Conservation (phyloP, 2,329 filamentous ascomycete species). For the Orbilia blumenaviensis region DNA sequence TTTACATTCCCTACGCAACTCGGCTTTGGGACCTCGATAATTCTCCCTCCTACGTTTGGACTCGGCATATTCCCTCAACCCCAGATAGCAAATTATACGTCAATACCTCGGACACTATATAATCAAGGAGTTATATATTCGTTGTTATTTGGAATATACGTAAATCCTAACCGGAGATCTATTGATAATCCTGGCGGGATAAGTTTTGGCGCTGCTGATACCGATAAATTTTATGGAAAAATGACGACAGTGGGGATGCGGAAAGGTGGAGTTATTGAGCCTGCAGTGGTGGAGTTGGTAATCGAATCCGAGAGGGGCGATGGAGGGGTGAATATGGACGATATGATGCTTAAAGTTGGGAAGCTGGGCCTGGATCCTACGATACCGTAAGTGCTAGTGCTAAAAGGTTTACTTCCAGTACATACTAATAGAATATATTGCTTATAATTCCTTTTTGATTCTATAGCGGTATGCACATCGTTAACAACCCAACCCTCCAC, state of each 20-base stretch:
- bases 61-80: background rate
- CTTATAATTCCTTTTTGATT: background rate
- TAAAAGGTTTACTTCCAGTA: too few species aligned
- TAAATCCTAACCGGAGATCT: background rate
- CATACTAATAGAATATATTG: too few species aligned
- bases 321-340: background rate
- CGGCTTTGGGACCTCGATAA: background rate
- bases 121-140: background rate
- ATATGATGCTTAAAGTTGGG: background rate
- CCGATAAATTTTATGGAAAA: background rate
- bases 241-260: background rate
- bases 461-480: background rate
- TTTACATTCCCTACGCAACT: background rate
- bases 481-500: background rate
- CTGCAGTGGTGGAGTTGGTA: background rate
- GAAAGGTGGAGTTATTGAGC: background rate
- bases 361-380: background rate
- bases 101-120: background rate
- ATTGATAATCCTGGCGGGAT: background rate
- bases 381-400: background rate
- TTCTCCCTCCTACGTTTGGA: background rate
- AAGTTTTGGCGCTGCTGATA: background rate
- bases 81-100: background rate
- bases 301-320: background rate
- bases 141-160: background rate